Evolutionary conservation across 2,329 filamentous ascomycete genomes (phyloP).

Genomic region (Microsporum canis): DNA sequence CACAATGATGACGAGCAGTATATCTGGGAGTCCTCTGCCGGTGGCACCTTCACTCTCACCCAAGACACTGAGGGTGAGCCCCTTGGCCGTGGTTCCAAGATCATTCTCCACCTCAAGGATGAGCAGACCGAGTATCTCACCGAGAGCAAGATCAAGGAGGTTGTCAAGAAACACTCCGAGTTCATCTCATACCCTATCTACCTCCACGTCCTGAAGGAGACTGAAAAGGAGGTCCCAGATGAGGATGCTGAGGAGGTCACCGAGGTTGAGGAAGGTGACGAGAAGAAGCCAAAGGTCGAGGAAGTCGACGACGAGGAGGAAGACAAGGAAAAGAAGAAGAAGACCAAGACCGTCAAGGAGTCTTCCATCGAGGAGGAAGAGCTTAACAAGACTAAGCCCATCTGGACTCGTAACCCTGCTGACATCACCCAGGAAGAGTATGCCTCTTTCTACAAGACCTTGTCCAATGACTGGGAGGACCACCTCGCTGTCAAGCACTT

Average conservation of each 20-base stretch:
- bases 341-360: conserved; percentile 99
- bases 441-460: conserved; percentile 98
- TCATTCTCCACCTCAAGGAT: conserved; percentile 98
- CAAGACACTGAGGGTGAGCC: conserved; percentile 83
- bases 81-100: conserved; percentile 91
- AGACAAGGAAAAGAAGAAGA: conserved; percentile 77
- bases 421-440: conserved; percentile 97
- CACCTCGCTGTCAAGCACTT: conserved; percentile 99
- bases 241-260: conserved; percentile 62
- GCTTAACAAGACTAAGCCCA: conserved; percentile 99
- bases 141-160: conserved; percentile 99
- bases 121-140: conserved; percentile 98
- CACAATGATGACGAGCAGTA: conserved; percentile 99
- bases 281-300: conserved; percentile 95
- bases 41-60: conserved; percentile 90
- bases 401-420: conserved; percentile 96
- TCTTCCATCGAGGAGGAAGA: conserved; percentile 98
- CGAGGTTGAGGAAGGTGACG: conserved; percentile 59
- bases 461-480: conserved; percentile 99
- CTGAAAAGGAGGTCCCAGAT: conserved; percentile 95
- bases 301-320: conserved; percentile 79
- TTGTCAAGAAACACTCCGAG: conserved; percentile 99
- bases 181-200: conserved; percentile 99
- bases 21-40: conserved; percentile 95
- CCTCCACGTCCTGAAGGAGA: conserved; percentile 98